A percentile compares a stretch with the other conserved stretches of the same genome.
Evolutionary conservation across 805 yeast genomes (phyloP).

Genomic region (Zygoascus flipseniorum): DNA sequence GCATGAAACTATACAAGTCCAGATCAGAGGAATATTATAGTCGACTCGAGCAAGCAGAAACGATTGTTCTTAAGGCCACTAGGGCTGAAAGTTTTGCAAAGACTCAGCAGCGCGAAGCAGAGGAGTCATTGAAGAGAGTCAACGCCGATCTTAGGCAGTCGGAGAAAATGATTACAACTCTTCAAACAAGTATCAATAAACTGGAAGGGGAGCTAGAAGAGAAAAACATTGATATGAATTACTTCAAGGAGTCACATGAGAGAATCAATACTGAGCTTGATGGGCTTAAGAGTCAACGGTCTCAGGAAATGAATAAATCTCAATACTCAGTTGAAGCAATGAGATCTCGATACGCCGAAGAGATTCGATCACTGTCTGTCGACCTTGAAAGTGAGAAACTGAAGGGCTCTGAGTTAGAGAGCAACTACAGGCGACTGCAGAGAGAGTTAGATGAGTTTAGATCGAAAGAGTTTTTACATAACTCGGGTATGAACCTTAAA

Average conservation of each 20-base stretch:
- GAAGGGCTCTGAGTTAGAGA: constrained; percentile 48
- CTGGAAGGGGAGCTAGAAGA: constrained; percentile 51
- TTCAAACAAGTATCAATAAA: constrained; percentile 42
- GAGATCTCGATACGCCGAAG: constrained; percentile 24
- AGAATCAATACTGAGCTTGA: constrained; percentile 48
- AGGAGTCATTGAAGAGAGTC: constrained; percentile 39
- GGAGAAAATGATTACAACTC: constrained; percentile 44
- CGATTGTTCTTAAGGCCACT: constrained; percentile 54
- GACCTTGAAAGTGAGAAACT: constrained; percentile 27
- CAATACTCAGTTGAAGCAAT: constrained; percentile 39
- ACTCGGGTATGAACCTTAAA: constrained; percentile 1
- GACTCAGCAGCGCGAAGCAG: constrained; percentile 46
- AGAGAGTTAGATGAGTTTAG: constrained; percentile 3
- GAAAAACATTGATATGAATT: constrained; percentile 45
- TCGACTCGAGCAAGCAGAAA: constrained; percentile 72
- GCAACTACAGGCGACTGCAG: constrained; percentile 33
- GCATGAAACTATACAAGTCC: constrained; percentile 52
- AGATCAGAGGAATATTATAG: constrained; percentile 68
- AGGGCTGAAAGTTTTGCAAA: constrained; percentile 49
- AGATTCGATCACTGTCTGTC: constrained; percentile 20
- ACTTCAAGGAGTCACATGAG: constrained; percentile 39
- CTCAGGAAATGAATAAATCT: constrained; percentile 59
- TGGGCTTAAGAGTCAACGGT: constrained; percentile 46
- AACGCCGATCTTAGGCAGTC: constrained; percentile 43
- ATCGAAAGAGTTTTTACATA: constrained; percentile 3